phyloP scores from a whole-genome alignment of 352 stramenopile species.

The Globisporangium spiculum region DNA sequence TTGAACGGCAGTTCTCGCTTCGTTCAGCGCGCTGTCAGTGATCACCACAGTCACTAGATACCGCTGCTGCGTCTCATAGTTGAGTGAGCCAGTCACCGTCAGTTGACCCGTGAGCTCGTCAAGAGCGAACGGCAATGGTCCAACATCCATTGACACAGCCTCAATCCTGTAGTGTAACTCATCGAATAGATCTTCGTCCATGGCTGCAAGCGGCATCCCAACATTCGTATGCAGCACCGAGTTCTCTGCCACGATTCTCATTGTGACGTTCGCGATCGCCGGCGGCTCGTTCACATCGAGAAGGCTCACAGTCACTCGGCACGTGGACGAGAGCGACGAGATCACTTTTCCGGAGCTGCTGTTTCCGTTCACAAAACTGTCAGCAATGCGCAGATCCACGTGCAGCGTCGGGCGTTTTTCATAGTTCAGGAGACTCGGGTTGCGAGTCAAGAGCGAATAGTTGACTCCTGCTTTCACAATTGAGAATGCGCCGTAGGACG shows the following conservation, averaged over 20 bases:
- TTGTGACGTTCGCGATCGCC: constrained; percentile 20
- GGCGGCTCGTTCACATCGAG: constrained; percentile 51
- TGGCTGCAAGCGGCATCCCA: constrained; percentile 7
- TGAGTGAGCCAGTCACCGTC: constrained; percentile 20
- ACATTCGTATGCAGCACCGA: constrained; percentile 12
- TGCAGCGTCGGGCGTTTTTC: neutral
- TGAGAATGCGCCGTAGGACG: constrained; percentile 8
- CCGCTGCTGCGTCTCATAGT: constrained; percentile 27
- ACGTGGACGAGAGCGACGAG: constrained; percentile 41
- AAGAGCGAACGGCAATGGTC: constrained; percentile 33
- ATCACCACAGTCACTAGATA: constrained; percentile 27
- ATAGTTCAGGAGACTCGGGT: constrained; percentile 1
- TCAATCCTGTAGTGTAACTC: neutral
- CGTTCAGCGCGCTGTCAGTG: constrained; percentile 11
- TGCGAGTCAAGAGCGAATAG: neutral
- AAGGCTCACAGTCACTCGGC: constrained; percentile 30
- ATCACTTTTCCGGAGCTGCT: constrained; percentile 13
- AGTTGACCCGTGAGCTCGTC: constrained; percentile 37
- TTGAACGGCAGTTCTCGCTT: constrained; percentile 21
- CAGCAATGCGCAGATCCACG: constrained; percentile 11
- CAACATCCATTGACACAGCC: too few relatives aligned
- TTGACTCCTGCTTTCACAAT: neutral
- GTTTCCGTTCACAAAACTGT: constrained; percentile 10
- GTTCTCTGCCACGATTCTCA: constrained; percentile 38
- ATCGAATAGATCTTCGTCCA: constrained; percentile 10